Conservation (phyloP, 2,329 filamentous ascomycete species). For the Delphinella strobiligena region DNA sequence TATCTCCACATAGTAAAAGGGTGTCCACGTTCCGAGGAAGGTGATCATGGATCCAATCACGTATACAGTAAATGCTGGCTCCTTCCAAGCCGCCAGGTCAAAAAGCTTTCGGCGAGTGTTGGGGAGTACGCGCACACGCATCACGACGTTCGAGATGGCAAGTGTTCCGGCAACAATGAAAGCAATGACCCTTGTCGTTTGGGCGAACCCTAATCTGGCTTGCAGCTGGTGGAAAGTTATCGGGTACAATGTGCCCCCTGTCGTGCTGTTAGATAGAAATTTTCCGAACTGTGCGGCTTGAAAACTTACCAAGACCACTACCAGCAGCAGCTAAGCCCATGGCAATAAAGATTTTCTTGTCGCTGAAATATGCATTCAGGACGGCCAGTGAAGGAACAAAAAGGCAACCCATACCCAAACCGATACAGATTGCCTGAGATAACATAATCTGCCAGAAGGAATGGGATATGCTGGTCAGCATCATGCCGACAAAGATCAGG, state of each 20-base stretch:
- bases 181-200: conserved; percentile 19
- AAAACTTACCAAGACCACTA: conserved; percentile 23
- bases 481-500: conserved; percentile 31
- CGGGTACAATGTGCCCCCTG: conserved; percentile 16
- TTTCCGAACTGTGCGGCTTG: no score
- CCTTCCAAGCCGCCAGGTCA: conserved; percentile 4
- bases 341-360: conserved; percentile 27
- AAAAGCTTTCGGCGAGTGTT: conserved; percentile 1
- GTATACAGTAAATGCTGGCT: conserved; percentile 5
- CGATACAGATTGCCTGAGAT: conserved; percentile 29
- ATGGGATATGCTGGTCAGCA: conserved; percentile 9
- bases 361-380: conserved; percentile 29
- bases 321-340: conserved; percentile 33
- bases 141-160: conserved; percentile 17
- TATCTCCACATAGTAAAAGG: conserved; percentile 3
- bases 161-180: conserved; percentile 22
- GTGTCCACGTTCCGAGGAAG: conserved; percentile 5
- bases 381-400: conserved; percentile 31
- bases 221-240: conserved; percentile 23
- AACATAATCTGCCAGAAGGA: conserved; percentile 13
- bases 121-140: conserved; percentile 9
- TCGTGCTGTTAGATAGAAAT: not conserved
- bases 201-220: conserved; percentile 18
- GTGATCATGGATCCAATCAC: conserved; percentile 5
- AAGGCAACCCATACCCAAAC: conserved; percentile 34